These are phyloP conservation scores for Aspergillus transmontanensis DNA, from an alignment of 2,329 filamentous ascomycete genomes.

Conservation along the genomic window DNA sequence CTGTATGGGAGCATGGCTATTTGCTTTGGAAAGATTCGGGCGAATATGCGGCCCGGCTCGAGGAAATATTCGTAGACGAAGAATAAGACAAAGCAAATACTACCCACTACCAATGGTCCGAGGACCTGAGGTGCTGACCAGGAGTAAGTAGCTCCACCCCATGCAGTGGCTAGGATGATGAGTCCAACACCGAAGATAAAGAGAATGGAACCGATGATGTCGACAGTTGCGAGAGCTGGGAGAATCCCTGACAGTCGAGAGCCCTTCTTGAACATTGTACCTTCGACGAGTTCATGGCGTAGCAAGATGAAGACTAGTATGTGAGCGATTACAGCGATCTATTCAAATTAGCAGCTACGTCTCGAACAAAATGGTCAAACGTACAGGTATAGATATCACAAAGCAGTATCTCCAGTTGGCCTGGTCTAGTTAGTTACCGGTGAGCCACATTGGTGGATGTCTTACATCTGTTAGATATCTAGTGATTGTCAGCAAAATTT, in stretches of 20 bases:
- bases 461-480: conserved; percentile 38
- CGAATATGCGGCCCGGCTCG: conserved; percentile 51
- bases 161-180: conserved; percentile 58
- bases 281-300: conserved; percentile 60
- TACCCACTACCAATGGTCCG: conserved; percentile 52
- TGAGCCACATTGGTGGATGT: neutral
- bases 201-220: conserved; percentile 58
- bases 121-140: conserved; percentile 56
- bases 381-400: conserved; percentile 62
- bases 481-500: conserved; percentile 4
- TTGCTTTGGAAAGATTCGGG: conserved; percentile 55
- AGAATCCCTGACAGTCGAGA: conserved; percentile 42
- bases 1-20: conserved; percentile 66
- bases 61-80: conserved; percentile 59
- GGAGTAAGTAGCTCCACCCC: conserved; percentile 57
- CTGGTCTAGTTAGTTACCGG: conserved; percentile 44
- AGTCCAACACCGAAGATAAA: conserved; percentile 60
- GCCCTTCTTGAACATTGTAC: conserved; percentile 44
- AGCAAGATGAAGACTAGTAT: conserved; percentile 60
- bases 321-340: conserved; percentile 54
- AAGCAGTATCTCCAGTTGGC: conserved; percentile 69
- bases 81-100: conserved; percentile 45
- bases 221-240: conserved; percentile 56
- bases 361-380: conserved; percentile 27
- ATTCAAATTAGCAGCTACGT: conserved; percentile 29